A percentile compares a stretch with the other conserved stretches of the same genome.
Evolutionary conservation across 1,284 basidiomycete species (phyloP).

Genomic region (Pisolithus thermaeus): DNA sequence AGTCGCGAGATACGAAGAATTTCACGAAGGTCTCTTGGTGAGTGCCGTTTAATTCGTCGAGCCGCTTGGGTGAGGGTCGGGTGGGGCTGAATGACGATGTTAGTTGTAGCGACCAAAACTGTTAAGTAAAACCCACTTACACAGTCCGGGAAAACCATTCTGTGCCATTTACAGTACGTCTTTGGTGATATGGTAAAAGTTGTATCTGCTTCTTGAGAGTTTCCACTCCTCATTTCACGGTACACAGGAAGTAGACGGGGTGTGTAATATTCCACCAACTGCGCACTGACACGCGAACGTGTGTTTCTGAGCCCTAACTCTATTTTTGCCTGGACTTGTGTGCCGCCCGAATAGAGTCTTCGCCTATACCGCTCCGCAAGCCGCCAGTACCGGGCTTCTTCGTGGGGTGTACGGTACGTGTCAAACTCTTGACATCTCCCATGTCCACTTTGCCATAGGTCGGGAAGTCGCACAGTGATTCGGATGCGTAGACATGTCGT

Average conservation of each 20-base stretch:
- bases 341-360: conserved; percentile 22
- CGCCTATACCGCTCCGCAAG: conserved; percentile 21
- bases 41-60: conserved; percentile 28
- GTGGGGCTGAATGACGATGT: conserved; percentile 21
- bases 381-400: conserved; percentile 29
- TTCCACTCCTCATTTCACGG: conserved; percentile 12
- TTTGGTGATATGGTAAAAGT: conserved; percentile 21
- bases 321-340: not conserved
- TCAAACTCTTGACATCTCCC: conserved; percentile 1
- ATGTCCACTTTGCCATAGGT: conserved; percentile 7
- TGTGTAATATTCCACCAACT: conserved; percentile 24
- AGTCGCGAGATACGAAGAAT: conserved; percentile 34
- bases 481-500: conserved; percentile 12
- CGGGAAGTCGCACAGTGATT: conserved; percentile 10
- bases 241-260: conserved; percentile 26
- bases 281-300: conserved; percentile 2
- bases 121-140: conserved; percentile 20
- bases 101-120: not conserved
- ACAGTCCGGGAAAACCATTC: conserved; percentile 32
- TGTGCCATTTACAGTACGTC: conserved; percentile 37
- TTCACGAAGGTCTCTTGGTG: conserved; percentile 31
- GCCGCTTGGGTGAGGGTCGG: conserved; percentile 28
- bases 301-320: not conserved
- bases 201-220: not conserved
- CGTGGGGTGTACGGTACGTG: conserved; percentile 18